Evolutionary conservation across 164 flowering plant species (phyloP).

Genomic region (Macadamia integrifolia): DNA sequence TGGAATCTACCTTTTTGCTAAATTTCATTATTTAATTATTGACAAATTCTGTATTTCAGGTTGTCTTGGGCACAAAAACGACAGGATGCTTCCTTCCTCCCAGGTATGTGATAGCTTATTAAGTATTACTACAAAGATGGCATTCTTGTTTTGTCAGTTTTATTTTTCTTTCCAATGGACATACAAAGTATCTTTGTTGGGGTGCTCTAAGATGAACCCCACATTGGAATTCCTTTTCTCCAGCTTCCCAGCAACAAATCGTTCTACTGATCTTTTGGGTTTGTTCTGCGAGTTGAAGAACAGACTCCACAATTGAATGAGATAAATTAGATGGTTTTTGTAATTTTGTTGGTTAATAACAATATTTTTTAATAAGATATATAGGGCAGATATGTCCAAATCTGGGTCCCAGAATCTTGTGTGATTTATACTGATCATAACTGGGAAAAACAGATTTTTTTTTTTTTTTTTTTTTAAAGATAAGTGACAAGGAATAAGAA

Average conservation of each 20-base stretch:
- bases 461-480: no score
- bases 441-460: no score
- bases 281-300: neutral
- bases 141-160: neutral
- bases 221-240: no score
- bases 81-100: constrained; percentile 47
- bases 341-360: neutral
- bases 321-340: neutral
- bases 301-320: neutral
- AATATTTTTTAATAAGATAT: neutral
- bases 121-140: neutral
- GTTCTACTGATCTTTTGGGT: neutral
- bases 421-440: no score
- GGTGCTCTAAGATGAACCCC: neutral
- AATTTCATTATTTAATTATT: neutral
- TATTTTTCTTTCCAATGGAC: neutral
- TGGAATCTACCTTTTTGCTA: neutral
- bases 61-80: constrained; percentile 63
- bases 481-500: no score
- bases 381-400: neutral
- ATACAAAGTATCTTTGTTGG: neutral
- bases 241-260: neutral
- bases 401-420: neutral
- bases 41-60: constrained; percentile 21
- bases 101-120: constrained; percentile 29